Evolutionary conservation across 148 eudicot species (phyloP), one percentile per base, ranked within the genome.

Genomic region (Linanthus parryae): DNA sequence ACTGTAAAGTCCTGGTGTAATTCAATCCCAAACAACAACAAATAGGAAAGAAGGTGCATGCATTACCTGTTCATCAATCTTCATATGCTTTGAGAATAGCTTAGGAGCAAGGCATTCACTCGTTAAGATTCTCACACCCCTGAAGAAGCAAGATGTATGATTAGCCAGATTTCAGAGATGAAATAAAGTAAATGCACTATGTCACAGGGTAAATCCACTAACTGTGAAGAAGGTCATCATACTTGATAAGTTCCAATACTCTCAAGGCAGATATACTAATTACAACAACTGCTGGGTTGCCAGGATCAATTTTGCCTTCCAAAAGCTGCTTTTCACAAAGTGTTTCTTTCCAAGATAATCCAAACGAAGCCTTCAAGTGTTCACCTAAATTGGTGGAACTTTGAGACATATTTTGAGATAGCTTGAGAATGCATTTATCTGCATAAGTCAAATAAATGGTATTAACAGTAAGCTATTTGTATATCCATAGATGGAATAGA

Each of bases 51-150:
- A 54, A 37, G 50, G 21, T 35, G 26, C 42, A 52, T 66, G 31
- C 20, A 58, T 17, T 66, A 92, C 98, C 96, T 92, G 98, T 18
- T 92, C 98, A 61, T 87, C 90, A 27, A 92, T 57, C 78, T 92
- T 92, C 63, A 92, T 79, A 64, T 92, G 98, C 80, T 92, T 92
- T 29, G 98, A 82, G 74, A 92, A 92, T 30, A 92, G 80, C 76
- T 92, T 92, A 29, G 74, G 85, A 67, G 94, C 87, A 41, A 41
- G 84, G 69, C 98, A 92, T 56, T 92, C 94, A 62, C 64, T 72
- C 23, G 90, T 82, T 65, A 92, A 77, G 49, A 74, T 64, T 62
- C 81, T 69, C 68, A 92, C 63, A 58, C 79, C 94, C 83, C 98
- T 90, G 52, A 13, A 65, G 27, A 39, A 43, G 20, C 7, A 42